These are phyloP conservation scores for Lachnellula occidentalis DNA, from an alignment of 2,329 filamentous ascomycete species.

Conservation along the genomic window DNA sequence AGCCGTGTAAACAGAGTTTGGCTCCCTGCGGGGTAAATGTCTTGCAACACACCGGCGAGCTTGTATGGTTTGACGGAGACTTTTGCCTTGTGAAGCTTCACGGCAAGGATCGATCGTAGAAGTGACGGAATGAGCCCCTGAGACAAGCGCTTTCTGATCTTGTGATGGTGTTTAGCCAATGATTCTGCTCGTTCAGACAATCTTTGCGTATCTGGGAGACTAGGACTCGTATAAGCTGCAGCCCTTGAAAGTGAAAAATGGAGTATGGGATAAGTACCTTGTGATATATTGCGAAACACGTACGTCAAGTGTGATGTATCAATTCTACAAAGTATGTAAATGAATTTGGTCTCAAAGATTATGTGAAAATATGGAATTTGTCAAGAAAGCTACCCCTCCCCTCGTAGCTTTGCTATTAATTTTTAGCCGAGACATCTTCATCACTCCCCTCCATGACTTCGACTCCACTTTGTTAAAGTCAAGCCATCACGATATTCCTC, in stretches of 20 bases:
- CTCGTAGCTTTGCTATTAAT: too few relatives aligned
- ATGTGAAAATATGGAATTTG: too few relatives aligned
- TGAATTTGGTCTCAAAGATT: too few relatives aligned
- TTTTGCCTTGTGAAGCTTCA: neutral
- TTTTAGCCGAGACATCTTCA: too few relatives aligned
- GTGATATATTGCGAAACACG: neutral
- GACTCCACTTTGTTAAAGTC: too few relatives aligned
- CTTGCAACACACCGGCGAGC: neutral
- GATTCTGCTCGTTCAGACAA: neutral
- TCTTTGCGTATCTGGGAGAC: slow-evolving; percentile 1
- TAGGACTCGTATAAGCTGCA: neutral
- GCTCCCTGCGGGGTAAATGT: slow-evolving; percentile 22
- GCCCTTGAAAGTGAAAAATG: neutral
- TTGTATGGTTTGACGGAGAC: neutral
- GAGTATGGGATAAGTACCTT: neutral
- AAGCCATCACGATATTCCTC: too few relatives aligned
- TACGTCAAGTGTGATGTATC: neutral
- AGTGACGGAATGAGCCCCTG: neutral
- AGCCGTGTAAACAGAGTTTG: slow-evolving; percentile 4
- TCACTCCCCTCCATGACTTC: too few relatives aligned
- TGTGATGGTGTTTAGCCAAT: slow-evolving; percentile 13
- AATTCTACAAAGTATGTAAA: neutral
- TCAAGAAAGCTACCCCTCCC: too few relatives aligned
- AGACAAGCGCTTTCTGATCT: neutral
- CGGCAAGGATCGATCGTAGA: too few relatives aligned